A percentile compares a stretch with the other conserved stretches of the same genome.
Evolutionary conservation across 129 eudicot species (phyloP).

Genomic region (Deinandra increscens): DNA sequence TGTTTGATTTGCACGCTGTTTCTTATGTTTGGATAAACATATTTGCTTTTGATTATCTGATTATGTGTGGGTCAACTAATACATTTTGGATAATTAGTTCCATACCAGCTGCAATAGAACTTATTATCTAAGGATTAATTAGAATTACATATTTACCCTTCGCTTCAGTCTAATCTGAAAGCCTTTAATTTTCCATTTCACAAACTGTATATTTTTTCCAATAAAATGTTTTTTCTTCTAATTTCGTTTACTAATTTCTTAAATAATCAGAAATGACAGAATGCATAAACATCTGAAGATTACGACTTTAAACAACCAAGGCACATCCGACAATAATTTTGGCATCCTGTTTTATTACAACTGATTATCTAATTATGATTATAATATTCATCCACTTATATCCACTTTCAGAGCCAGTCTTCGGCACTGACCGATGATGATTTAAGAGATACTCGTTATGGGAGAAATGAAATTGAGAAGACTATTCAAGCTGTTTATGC

Average conservation of each 20-base stretch:
- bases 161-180: neutral
- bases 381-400: neutral
- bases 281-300: neutral
- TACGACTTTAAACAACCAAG: neutral
- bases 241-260: neutral
- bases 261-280: neutral
- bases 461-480: constrained; percentile 56
- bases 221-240: neutral
- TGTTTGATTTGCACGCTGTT: neutral
- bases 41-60: neutral
- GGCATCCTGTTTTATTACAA: neutral
- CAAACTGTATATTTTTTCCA: neutral
- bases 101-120: neutral
- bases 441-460: constrained; percentile 46
- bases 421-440: constrained; percentile 88
- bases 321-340: neutral
- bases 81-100: neutral
- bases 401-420: constrained; percentile 68
- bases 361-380: neutral
- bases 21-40: neutral
- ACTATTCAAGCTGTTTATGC: constrained; percentile 70
- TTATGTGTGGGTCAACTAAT: neutral
- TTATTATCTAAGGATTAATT: neutral
- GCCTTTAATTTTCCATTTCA: neutral
- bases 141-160: neutral